Base-by-base conservation (phyloP, 305 asterid species). In the Plantago rigida region DNA sequence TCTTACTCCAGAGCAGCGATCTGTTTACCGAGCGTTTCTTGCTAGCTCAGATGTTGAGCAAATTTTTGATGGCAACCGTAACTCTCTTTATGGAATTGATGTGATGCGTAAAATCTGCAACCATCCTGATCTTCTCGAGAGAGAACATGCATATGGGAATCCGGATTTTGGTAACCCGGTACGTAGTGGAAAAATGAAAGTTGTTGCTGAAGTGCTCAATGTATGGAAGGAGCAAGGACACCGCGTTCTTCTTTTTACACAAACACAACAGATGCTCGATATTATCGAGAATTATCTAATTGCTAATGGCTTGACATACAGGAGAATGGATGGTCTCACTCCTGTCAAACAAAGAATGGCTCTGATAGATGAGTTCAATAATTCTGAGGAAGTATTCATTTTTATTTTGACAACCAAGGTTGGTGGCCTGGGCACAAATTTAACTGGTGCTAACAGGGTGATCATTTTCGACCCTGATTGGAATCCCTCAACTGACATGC, bases 401-500 rank as follows among this genome's bases (percentile, higher is more conserved):
- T 92, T 88, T 60, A 80, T 88, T 63, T 79, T 92, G 81, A 92
- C 98, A 26, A 92, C 98, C 67, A 92, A 82, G 79, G 96, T 92
- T 68, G 98, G 98, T 47, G 98, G 98, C 60, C 79, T 92, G 47
- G 98, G 98, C 50, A 92, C 98, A 69, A 92, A 92, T 67, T 79
- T 92, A 75, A 92, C 86, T 55, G 96, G 98, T 73, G 98, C 95
- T 42, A 82, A 92, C 80, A 84, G 98, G 71, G 98, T 92, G 31
- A 88, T 92, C 72, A 92, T 92, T 51, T 92, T 83, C 77, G 98
- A 92, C 69, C 98, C 98, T 53, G 98, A 92, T 71, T 92, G 98
- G 98, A 92, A 92, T 78, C 98, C 98, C n/a, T 92, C 98, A 39
- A 92, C 95, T 15, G 98, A 92, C 73, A 88, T 80, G 81, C 98